Conservation (phyloP, 169 alveolate species). For the Plasmodium gonderi region DNA sequence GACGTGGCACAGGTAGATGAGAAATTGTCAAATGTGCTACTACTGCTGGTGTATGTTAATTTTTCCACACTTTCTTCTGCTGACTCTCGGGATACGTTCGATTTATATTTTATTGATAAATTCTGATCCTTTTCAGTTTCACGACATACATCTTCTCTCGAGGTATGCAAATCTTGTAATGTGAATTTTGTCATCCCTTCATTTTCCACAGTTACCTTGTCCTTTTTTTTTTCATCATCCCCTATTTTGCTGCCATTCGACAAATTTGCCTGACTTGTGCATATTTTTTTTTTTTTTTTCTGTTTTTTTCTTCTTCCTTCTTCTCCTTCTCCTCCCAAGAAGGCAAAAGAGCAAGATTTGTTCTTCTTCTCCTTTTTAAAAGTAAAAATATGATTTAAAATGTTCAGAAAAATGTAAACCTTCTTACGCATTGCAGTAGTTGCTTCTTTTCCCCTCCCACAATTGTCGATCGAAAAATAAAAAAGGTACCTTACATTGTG, state of each 20-base stretch:
- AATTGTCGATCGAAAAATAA: constrained; percentile 55
- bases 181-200: not conserved
- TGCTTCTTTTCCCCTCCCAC: not conserved
- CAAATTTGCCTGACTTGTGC: constrained; percentile 6
- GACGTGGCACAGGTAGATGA: not conserved
- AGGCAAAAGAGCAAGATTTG: not conserved
- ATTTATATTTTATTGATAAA: too few species aligned
- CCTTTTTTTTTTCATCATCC: not conserved
- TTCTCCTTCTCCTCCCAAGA: too few species aligned
- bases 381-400: constrained; percentile 37
- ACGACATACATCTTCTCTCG: too few species aligned
- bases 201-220: not conserved
- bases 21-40: not conserved
- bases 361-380: constrained; percentile 4
- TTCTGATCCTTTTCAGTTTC: too few species aligned
- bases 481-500: constrained; percentile 47
- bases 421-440: constrained; percentile 26
- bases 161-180: too few species aligned
- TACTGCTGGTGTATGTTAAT: not conserved
- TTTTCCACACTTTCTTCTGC: not conserved
- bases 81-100: too few species aligned
- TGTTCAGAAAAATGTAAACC: constrained; percentile 14
- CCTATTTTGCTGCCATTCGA: not conserved
- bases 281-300: constrained; percentile 8
- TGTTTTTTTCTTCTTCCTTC: not conserved